Base-by-base conservation (phyloP, 176 grass and related monocot species). In the Olyra latifolia region DNA sequence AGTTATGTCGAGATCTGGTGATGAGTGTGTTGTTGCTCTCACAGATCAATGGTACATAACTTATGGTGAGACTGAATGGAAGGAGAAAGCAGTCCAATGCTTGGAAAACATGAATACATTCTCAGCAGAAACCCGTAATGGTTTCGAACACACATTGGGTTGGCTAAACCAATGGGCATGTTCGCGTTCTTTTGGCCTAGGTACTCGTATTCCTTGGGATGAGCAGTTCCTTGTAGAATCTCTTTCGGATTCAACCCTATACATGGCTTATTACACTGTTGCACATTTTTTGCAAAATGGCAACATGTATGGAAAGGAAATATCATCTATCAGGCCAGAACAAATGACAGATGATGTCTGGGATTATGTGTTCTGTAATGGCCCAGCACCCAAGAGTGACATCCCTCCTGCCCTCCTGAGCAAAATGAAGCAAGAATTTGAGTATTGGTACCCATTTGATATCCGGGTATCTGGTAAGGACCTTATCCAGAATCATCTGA, bases 361-460 rank as follows among this genome's bases (percentile, higher is more conserved):
- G 92, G 86, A 94, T 55, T 91, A 84, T 74, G 72, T 94, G 43
- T 94, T 91, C 35, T 84, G 72, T 58, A 54, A 43, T 52, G 87
- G 92, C 12, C 76, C 77, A n/a, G 46, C 24, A 62, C 92, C 92
- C 30, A 76, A 89, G 58, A 71, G 80, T 10, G 76, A 89, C 62
- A 91, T 94, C 13, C 77, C 84, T 58, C 29, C 73, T 44, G 15
- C 76, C 57, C 67, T 94, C 5, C 77, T 94, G 62, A 49, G 74
- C 71, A 89, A 87, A 66, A 94, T 94, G 89, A 91, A 85, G 80
- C 63, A 85, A 57, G 86, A 94, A 53, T 94, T 94, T 82, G 87
- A 94, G 53, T 89, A 94, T 35, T 94, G 92, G 92, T 94, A 94
- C 55, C 92, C 89, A 3, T 91, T 92, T 80, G 93, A 92, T 88